phyloP scores from a whole-genome alignment of 495 filamentous ascomycete species.

The Penicillium parvum region DNA sequence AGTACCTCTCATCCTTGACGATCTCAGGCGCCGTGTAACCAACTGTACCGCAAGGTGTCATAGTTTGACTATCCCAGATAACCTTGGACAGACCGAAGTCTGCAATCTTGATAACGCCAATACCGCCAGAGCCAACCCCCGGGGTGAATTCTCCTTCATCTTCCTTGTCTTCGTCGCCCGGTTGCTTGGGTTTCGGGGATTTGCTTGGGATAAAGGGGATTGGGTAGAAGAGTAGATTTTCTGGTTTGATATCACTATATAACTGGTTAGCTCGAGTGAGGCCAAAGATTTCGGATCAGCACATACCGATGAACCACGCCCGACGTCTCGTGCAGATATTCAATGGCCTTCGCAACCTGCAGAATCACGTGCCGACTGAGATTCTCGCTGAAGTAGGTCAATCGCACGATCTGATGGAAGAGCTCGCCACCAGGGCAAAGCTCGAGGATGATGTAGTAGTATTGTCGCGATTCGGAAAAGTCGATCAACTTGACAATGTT shows the following conservation, averaged over 20 bases:
- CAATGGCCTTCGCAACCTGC: conserved; percentile 88
- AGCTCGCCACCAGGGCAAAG: conserved; percentile 93
- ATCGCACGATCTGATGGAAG: conserved; percentile 96
- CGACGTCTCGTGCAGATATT: conserved; percentile 90
- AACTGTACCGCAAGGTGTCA: conserved; percentile 97
- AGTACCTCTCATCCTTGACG: conserved; percentile 97
- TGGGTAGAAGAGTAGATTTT: conserved; percentile 92
- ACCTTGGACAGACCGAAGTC: conserved; percentile 97
- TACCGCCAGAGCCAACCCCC: conserved; percentile 84
- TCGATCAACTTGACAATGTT: conserved; percentile 91
- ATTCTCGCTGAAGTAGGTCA: conserved; percentile 98
- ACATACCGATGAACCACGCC: conserved; percentile 95
- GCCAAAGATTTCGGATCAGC: neutral
- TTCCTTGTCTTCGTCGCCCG: conserved; percentile 94
- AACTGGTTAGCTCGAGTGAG: conserved; percentile 6
- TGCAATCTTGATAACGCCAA: conserved; percentile 93
- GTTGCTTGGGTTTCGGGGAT: conserved; percentile 66
- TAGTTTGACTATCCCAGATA: conserved; percentile 97
- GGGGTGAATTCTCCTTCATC: conserved; percentile 92
- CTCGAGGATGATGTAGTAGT: conserved; percentile 96
- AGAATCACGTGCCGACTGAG: conserved; percentile 89
- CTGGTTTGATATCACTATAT: conserved; percentile 92
- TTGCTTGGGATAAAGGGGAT: conserved; percentile 75
- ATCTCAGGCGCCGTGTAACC: conserved; percentile 99
- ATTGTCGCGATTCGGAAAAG: conserved; percentile 89